Conservation (phyloP, 1,139 yeast species). For the Sugiyamaella castrensis region DNA sequence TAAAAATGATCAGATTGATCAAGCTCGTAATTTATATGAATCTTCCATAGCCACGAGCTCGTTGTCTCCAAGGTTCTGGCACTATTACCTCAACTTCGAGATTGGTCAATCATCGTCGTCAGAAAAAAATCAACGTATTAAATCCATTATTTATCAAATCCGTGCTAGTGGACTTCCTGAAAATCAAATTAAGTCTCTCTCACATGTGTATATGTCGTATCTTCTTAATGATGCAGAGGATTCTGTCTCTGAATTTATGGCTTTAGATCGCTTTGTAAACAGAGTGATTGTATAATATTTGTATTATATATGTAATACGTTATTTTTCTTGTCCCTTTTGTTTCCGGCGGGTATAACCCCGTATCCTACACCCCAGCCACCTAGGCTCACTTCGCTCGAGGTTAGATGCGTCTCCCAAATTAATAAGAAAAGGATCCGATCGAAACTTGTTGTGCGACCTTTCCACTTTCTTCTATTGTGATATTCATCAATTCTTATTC, state of each 20-base stretch:
- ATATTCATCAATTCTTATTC: too few species aligned
- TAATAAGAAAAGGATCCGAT: too few species aligned
- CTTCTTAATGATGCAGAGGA: constrained; percentile 21
- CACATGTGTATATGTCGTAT: constrained; percentile 36
- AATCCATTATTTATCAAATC: neutral
- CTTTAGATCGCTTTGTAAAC: constrained; percentile 9
- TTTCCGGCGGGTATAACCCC: too few species aligned
- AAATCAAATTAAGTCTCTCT: constrained; percentile 31
- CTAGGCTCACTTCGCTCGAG: too few species aligned
- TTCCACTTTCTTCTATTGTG: too few species aligned
- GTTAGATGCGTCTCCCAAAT: too few species aligned
- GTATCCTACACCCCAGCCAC: too few species aligned
- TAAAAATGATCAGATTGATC: constrained; percentile 22
- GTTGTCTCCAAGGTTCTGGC: constrained; percentile 35
- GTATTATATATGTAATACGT: too few species aligned
- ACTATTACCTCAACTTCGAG: constrained; percentile 35
- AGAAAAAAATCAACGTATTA: too few species aligned
- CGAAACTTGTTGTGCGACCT: too few species aligned
- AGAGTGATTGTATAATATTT: neutral
- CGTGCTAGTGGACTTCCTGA: constrained; percentile 25
- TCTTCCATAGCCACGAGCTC: constrained; percentile 24
- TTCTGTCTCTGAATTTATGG: constrained; percentile 10
- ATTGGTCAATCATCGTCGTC: constrained; percentile 17
- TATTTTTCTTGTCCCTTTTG: too few species aligned
- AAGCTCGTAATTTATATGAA: constrained; percentile 28